phyloP scores from a whole-genome alignment of 2,329 filamentous ascomycete species.

The Colletotrichum liriopes region DNA sequence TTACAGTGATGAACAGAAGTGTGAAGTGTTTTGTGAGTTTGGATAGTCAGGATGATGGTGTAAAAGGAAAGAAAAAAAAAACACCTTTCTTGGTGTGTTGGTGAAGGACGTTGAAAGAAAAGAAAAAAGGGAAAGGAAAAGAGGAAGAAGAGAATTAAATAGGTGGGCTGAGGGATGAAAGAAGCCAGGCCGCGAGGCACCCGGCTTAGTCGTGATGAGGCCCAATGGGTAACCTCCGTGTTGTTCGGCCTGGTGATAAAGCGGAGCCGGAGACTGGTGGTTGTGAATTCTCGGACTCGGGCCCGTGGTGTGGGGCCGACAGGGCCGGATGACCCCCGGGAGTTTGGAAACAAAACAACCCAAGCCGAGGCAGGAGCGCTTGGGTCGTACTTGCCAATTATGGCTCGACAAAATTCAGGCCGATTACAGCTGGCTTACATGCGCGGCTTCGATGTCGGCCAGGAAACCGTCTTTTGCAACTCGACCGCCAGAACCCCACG shows the following conservation, averaged over 20 bases:
- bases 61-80: neutral
- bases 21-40: neutral
- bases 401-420: neutral
- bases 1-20: neutral
- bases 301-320: slow-evolving; percentile 16
- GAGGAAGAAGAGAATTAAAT: neutral
- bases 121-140: neutral
- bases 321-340: neutral
- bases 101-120: neutral
- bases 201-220: neutral
- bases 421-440: too few species aligned
- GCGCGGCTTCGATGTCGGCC: too few species aligned
- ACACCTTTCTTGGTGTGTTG: neutral
- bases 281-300: slow-evolving; percentile 18
- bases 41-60: neutral
- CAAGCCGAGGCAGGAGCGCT: neutral
- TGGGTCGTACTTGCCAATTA: neutral
- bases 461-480: too few species aligned
- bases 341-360: neutral
- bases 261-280: neutral
- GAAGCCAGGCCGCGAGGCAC: neutral
- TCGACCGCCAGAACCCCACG: too few species aligned
- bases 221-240: neutral
- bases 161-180: neutral
- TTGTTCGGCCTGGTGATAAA: neutral